Base-by-base conservation (phyloP, 441 rosid species). In the Adansonia grandidieri region DNA sequence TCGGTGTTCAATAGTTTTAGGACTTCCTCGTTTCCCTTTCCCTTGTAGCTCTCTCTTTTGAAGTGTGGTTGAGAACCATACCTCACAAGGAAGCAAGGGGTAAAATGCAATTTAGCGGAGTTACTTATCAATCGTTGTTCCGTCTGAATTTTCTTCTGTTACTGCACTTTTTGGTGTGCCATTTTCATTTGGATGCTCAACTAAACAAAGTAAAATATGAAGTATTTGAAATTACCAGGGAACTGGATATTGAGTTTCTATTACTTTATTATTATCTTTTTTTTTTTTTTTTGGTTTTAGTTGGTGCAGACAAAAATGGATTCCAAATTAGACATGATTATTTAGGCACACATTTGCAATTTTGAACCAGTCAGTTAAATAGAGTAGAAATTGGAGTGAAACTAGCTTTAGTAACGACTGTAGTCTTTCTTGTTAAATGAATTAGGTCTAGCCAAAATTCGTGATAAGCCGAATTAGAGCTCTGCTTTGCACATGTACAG, bases 351-450 rank as follows among this genome's bases (percentile, higher is more conserved):
- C 4, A 20, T 51, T 71, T 71, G 45, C 24, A 51, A n/a, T 51
- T 51, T 53, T 51, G 2, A 6, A 51, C 47, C 74, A 53, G n/a
- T 53, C 47, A 53, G 28, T 53, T 71, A 71, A 71, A 28, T 71
- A 51, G 60, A 28, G 28, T 28, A 28, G 47, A 32, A 71, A 28
- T 15, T 53, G 61, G 15, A 4, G 48, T 53, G 62, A 32, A 70
- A 28, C 75, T 37, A 53, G 28, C 62, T 28, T 15, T 28, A 15
- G 42, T 28, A 51, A 71, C 15, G 28, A 24, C 28, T 24, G 1
- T 24, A 24, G 1, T 24, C 28, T 0, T 24, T 48, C 11, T 28
- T 71, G 45, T 17, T 71, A 54, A 28, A 11, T 71, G 24, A 53
- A 32, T 71, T 15, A 71, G n/a, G 75, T 71, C 17, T 13, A 6